Conservation (phyloP, 2,329 filamentous ascomycete genomes). For the Verticillium klebahnii region DNA sequence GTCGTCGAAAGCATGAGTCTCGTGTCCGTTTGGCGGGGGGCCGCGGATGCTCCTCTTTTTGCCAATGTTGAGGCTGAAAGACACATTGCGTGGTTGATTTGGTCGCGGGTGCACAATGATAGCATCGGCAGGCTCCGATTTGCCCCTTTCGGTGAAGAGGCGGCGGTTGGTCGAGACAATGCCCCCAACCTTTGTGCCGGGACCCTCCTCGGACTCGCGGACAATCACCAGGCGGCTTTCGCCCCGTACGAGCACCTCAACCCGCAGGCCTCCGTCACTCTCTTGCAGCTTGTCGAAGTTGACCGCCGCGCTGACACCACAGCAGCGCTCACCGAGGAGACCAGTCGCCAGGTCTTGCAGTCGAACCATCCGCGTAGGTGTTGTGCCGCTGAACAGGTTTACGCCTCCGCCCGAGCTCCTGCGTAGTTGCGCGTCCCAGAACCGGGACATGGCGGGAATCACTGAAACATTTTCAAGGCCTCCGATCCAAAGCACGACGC, state of each 20-base stretch:
- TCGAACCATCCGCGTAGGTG: conserved; percentile 51
- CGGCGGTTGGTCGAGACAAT: conserved; percentile 25
- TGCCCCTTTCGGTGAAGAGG: conserved; percentile 21
- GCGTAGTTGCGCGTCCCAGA: conserved; percentile 56
- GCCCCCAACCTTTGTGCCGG: conserved; percentile 35
- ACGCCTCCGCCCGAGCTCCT: conserved; percentile 44
- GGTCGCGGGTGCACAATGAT: conserved; percentile 51
- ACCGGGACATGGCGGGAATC: conserved; percentile 49
- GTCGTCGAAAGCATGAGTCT: conserved; percentile 7
- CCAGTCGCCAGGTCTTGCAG: conserved; percentile 48
- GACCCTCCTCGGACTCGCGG: conserved; percentile 45
- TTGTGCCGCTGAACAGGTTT: conserved; percentile 51
- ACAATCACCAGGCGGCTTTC: conserved; percentile 52
- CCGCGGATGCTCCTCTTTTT: conserved; percentile 19
- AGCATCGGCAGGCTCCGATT: conserved; percentile 40
- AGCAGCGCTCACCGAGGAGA: conserved; percentile 53
- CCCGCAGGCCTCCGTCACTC: conserved; percentile 38
- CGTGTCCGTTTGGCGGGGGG: conserved; percentile 2
- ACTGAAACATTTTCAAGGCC: conserved; percentile 52
- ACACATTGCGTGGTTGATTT: conserved; percentile 29
- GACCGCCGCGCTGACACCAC: conserved; percentile 42
- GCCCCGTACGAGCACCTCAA: conserved; percentile 51
- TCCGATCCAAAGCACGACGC: conserved; percentile 52
- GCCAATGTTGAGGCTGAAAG: conserved; percentile 46
- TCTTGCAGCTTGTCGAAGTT: conserved; percentile 21